These are phyloP conservation scores for Malbranchea cinnamomea DNA, from an alignment of 2,329 filamentous ascomycete species.

Conservation along the genomic window DNA sequence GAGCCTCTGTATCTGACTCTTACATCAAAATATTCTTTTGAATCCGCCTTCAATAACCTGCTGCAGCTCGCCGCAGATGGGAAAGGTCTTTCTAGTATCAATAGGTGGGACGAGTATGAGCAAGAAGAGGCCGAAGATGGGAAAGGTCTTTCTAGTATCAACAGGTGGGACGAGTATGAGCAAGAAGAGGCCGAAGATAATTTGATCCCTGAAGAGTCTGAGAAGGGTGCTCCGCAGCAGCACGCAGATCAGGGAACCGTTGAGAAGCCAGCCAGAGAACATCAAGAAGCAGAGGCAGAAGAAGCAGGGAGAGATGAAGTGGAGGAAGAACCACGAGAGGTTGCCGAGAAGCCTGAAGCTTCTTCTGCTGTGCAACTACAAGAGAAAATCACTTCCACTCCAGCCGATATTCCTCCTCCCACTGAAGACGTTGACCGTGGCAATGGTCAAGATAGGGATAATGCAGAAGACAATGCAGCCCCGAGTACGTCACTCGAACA, in stretches of 20 bases:
- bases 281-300: slow-evolving; percentile 6
- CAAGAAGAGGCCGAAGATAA: not conserved
- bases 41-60: slow-evolving; percentile 37
- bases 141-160: not conserved
- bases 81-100: slow-evolving; percentile 37
- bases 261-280: slow-evolving; percentile 3
- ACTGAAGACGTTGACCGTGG: not conserved
- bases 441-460: not conserved
- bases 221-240: not conserved
- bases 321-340: slow-evolving; percentile 13
- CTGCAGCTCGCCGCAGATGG: slow-evolving; percentile 39
- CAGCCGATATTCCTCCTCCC: no score
- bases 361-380: not conserved
- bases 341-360: slow-evolving; percentile 7
- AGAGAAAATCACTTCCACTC: no score
- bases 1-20: slow-evolving; percentile 45
- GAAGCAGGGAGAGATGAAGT: slow-evolving; percentile 21
- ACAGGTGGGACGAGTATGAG: not conserved
- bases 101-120: slow-evolving; percentile 11
- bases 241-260: slow-evolving; percentile 5
- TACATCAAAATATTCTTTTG: slow-evolving; percentile 38
- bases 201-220: not conserved
- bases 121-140: not conserved
- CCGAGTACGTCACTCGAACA: slow-evolving; percentile 1
- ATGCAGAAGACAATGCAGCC: not conserved